A percentile compares a stretch with the other conserved stretches of the same genome.
These are phyloP conservation scores for Penicillium vulpinum DNA, from an alignment of 2,329 filamentous ascomycete genomes.

Conservation along the genomic window DNA sequence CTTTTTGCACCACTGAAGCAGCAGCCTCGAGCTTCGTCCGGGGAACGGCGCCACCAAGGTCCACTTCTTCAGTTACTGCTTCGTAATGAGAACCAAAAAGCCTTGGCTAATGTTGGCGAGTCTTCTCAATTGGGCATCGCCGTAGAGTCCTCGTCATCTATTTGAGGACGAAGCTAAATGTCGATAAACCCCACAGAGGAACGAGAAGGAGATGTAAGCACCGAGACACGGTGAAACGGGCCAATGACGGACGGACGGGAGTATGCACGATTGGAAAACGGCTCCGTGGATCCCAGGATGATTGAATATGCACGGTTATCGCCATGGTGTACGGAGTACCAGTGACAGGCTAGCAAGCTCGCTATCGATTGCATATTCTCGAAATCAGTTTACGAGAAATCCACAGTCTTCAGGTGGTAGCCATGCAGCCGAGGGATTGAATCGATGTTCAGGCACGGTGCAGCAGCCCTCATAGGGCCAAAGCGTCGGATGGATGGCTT, in stretches of 20 bases:
- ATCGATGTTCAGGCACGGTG: constrained; percentile 16
- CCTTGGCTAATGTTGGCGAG: not conserved
- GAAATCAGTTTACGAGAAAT: not conserved
- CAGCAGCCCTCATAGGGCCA: not conserved
- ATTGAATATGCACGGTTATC: not conserved
- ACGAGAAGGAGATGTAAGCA: not conserved
- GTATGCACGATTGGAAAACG: not conserved
- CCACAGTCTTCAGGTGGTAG: not conserved
- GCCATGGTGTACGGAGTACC: no score
- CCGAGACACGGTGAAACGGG: not conserved
- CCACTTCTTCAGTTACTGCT: constrained; percentile 3
- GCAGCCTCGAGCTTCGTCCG: not conserved
- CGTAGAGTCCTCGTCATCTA: not conserved
- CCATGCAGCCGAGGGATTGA: not conserved
- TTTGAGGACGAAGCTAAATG: not conserved
- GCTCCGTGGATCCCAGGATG: not conserved
- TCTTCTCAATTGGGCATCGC: not conserved
- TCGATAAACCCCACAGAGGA: not conserved
- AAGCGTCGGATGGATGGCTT: not conserved
- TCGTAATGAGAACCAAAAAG: not conserved
- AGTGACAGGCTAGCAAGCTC: not conserved
- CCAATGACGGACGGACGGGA: not conserved
- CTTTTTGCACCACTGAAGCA: constrained; percentile 1
- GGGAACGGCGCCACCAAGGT: not conserved
- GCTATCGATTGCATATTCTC: not conserved